These are phyloP conservation scores for Penicillium sumatraense DNA, from an alignment of 2,329 filamentous ascomycete species.

Conservation along the genomic window DNA sequence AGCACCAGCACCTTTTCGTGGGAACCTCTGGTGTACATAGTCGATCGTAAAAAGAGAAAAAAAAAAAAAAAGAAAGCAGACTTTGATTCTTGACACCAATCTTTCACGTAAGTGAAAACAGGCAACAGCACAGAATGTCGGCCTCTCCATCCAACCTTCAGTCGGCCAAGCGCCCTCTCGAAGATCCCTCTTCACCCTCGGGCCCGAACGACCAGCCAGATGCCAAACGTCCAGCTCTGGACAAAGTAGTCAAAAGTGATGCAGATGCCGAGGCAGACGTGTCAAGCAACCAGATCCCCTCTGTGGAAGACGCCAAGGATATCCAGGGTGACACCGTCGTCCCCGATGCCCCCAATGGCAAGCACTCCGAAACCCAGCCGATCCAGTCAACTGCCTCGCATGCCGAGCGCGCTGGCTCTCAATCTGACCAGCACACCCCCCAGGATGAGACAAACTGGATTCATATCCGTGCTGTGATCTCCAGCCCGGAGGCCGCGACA, in stretches of 20 bases:
- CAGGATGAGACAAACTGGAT: slow-evolving; percentile 97
- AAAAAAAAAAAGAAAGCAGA: slow-evolving; percentile 59
- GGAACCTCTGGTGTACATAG: slow-evolving; percentile 87
- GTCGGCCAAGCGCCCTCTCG: slow-evolving; percentile 82
- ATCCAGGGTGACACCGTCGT: slow-evolving; percentile 71
- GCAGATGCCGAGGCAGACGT: slow-evolving; percentile 38
- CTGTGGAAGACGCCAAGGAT: slow-evolving; percentile 29
- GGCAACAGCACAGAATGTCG: slow-evolving; percentile 63
- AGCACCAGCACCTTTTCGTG: slow-evolving; percentile 92
- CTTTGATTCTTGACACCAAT: slow-evolving; percentile 50
- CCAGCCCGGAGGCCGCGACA: slow-evolving; percentile 94
- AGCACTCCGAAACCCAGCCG: slow-evolving; percentile 61
- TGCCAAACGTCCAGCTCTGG: slow-evolving; percentile 92
- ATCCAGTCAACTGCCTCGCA: slow-evolving; percentile 62
- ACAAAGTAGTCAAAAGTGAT: slow-evolving; percentile 80
- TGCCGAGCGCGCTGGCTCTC: slow-evolving; percentile 54
- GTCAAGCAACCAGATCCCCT: slow-evolving; percentile 27
- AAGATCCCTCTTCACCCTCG: slow-evolving; percentile 94
- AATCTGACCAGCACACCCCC: slow-evolving; percentile 51
- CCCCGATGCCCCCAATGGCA: slow-evolving; percentile 64
- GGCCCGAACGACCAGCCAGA: slow-evolving; percentile 91
- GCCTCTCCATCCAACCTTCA: slow-evolving; percentile 60
- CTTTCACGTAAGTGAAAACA: slow-evolving; percentile 49
- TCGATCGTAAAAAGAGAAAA: slow-evolving; percentile 57
- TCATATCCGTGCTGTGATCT: slow-evolving; percentile 95